Percentiles rank a stretch among this genome's conserved stretches.
Conservation (phyloP, 2,329 filamentous ascomycete species). For the Dendryphion nanum region DNA sequence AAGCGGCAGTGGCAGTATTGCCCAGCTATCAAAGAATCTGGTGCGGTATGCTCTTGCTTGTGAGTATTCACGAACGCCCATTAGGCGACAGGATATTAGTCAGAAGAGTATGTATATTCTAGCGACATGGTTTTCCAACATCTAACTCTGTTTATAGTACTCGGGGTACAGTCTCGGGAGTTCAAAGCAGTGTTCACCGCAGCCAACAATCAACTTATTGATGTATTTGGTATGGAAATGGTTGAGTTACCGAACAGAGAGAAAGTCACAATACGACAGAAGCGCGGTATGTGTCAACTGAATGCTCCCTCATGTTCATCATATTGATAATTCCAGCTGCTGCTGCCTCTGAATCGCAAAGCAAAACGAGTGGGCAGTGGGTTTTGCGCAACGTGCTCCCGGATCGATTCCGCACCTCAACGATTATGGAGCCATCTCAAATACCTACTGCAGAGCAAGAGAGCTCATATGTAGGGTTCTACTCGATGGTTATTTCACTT, state of each 20-base stretch:
- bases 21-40: constrained; percentile 58
- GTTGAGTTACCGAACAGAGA: constrained; percentile 78
- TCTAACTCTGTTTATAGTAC: constrained; percentile 47
- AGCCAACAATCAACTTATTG: constrained; percentile 70
- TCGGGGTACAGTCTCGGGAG: constrained; percentile 65
- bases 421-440: constrained; percentile 67
- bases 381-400: constrained; percentile 75
- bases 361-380: constrained; percentile 65
- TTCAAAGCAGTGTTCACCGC: constrained; percentile 76
- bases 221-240: constrained; percentile 89
- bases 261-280: constrained; percentile 76
- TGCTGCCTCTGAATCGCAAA: constrained; percentile 53
- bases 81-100: constrained; percentile 58
- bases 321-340: constrained; percentile 43
- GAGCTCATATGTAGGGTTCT: constrained; percentile 77
- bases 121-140: neutral
- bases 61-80: constrained; percentile 58
- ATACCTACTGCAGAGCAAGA: constrained; percentile 67
- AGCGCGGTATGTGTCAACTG: constrained; percentile 59
- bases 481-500: constrained; percentile 74
- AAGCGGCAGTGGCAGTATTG: constrained; percentile 27
- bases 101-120: constrained; percentile 43
- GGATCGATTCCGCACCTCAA: constrained; percentile 59
- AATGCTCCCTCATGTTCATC: neutral
- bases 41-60: constrained; percentile 61